phyloP scores from a whole-genome alignment of 345 rosid species.

The Salix purpurea region DNA sequence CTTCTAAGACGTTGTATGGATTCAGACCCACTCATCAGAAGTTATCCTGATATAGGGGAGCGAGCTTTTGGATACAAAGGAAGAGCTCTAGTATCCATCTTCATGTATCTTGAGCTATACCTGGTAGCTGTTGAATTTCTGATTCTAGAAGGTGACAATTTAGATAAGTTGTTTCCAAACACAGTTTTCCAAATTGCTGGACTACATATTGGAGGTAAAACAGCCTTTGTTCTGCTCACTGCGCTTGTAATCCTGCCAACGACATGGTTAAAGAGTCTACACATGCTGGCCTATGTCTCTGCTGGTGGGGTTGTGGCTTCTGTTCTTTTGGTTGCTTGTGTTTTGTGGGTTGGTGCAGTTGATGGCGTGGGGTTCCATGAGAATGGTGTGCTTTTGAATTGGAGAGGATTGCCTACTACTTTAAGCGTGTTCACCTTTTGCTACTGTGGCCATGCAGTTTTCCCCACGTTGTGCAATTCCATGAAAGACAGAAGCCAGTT shows the following conservation, averaged over 20 bases:
- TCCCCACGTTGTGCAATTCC: constrained; percentile 61
- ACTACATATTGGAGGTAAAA: constrained; percentile 41
- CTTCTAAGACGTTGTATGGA: constrained; percentile 58
- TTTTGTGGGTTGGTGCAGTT: constrained; percentile 50
- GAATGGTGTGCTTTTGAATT: constrained; percentile 34
- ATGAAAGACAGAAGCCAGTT: constrained; percentile 66
- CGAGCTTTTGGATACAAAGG: constrained; percentile 60
- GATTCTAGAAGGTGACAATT: constrained; percentile 65
- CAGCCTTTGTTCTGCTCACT: constrained; percentile 48
- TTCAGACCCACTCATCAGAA: constrained; percentile 31
- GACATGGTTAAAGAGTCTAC: constrained; percentile 64
- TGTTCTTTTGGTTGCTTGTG: constrained; percentile 40
- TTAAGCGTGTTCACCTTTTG: constrained; percentile 54
- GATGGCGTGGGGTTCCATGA: constrained; percentile 56
- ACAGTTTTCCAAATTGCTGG: constrained; percentile 28
- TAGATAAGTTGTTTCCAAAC: constrained; percentile 54
- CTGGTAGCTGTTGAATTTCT: constrained; percentile 64
- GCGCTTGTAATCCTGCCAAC: constrained; percentile 55
- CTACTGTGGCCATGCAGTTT: constrained; percentile 61
- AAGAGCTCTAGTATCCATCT: constrained; percentile 44
- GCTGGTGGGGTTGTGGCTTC: constrained; percentile 63
- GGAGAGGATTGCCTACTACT: constrained; percentile 51
- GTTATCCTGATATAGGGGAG: constrained; percentile 59
- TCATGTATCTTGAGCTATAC: constrained; percentile 55
- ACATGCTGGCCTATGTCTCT: constrained; percentile 55